A percentile compares a stretch with the other conserved stretches of the same genome.
Conservation (phyloP, 2,329 filamentous ascomycete species). For the Blastomyces parvus region DNA sequence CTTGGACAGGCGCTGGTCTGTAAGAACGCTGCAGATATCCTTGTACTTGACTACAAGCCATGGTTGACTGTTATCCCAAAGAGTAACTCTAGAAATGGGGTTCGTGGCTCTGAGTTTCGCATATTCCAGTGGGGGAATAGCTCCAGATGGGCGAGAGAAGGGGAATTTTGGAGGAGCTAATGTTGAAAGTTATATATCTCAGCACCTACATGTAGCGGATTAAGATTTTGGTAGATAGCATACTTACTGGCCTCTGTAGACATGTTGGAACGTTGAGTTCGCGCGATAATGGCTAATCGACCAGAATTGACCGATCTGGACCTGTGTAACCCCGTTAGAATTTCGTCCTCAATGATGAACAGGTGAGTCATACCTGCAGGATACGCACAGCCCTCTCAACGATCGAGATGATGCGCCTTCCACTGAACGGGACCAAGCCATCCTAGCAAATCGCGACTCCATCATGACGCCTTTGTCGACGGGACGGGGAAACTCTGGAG, state of each 20-base stretch:
- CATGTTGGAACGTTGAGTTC: constrained; percentile 3
- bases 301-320: not conserved
- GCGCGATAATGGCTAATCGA: not conserved
- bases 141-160: constrained; percentile 31
- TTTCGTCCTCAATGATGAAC: not conserved
- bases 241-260: constrained; percentile 2
- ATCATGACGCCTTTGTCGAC: not conserved
- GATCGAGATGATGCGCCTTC: not conserved
- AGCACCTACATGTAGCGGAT: not conserved
- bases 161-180: constrained; percentile 26
- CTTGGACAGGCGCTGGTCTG: constrained; percentile 41
- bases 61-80: constrained; percentile 40
- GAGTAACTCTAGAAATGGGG: constrained; percentile 38
- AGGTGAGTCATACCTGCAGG: not conserved
- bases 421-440: not conserved
- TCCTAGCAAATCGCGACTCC: not conserved
- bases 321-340: not conserved
- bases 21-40: constrained; percentile 39
- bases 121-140: constrained; percentile 39
- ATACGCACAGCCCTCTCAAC: not conserved
- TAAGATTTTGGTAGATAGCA: not conserved
- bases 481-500: not conserved
- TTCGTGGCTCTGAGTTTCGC: constrained; percentile 36
- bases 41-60: constrained; percentile 44
- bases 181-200: not conserved